A percentile compares a stretch with the other conserved stretches of the same genome.
These are phyloP conservation scores for Talaromyces atroroseus DNA, from an alignment of 2,329 filamentous ascomycete genomes.

Conservation along the genomic window DNA sequence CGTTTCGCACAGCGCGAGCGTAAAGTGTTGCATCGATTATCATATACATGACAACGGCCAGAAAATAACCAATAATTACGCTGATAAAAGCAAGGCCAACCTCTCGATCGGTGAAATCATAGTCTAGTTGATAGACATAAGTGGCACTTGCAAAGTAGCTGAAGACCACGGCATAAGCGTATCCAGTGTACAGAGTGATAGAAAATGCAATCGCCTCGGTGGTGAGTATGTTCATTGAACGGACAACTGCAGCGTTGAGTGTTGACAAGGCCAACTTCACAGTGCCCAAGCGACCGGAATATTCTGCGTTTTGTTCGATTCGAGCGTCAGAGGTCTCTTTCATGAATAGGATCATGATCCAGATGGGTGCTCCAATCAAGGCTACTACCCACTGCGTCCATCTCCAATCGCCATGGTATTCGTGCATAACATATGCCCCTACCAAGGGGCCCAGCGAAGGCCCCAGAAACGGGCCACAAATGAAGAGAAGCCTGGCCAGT, in stretches of 20 bases:
- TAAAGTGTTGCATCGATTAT: constrained; percentile 16
- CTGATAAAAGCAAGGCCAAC: constrained; percentile 74
- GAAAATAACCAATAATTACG: constrained; percentile 62
- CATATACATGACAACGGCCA: constrained; percentile 29
- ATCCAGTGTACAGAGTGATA: constrained; percentile 65
- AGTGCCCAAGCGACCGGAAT: constrained; percentile 5
- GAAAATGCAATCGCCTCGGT: constrained; percentile 63
- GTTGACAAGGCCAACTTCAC: constrained; percentile 12
- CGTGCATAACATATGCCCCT: constrained; percentile 15
- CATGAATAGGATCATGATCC: constrained; percentile 53
- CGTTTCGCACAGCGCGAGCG: constrained; percentile 6
- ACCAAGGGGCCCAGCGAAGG: constrained; percentile 36
- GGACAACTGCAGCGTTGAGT: constrained; percentile 31
- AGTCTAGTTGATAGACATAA: constrained; percentile 57
- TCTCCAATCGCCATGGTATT: constrained; percentile 55
- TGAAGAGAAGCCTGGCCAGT: constrained; percentile 34
- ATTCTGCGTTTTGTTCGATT: neutral
- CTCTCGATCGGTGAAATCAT: constrained; percentile 56
- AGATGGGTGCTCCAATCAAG: constrained; percentile 53
- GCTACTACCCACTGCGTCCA: constrained; percentile 70
- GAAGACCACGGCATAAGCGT: constrained; percentile 72
- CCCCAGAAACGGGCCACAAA: constrained; percentile 55
- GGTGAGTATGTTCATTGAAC: constrained; percentile 59
- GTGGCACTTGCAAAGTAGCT: constrained; percentile 79
- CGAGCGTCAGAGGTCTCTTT: constrained; percentile 56